Base-by-base conservation (phyloP, 2,329 filamentous ascomycete genomes). In the Aspergillus ustus region DNA sequence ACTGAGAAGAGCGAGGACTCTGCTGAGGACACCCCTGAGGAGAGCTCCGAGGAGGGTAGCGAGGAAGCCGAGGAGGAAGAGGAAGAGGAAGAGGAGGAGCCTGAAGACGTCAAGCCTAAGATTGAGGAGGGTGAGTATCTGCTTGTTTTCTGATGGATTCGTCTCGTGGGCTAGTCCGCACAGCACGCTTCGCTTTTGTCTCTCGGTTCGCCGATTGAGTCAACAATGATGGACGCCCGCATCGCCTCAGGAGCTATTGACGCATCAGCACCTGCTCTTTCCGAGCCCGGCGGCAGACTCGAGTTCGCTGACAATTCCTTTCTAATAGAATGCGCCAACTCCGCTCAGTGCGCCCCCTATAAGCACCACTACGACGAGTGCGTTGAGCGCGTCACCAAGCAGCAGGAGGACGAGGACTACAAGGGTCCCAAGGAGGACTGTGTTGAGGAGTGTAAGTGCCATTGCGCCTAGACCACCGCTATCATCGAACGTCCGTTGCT, bases 341-440 rank as follows among this genome's bases (percentile, higher is more conserved):
- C 93, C 68, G 86, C 90, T 79, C 84, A 91, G 80, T 99, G 95
- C 83, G 85, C 89, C 65, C 89, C 90, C 63, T 87, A 87, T 76
- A 99, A 98, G 89, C 94, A 98, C 86, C 95, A 99, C 87, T 98
- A 91, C 80, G 94, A 98, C 70, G 92, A 97, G 83, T 99, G 95
- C 80, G 93, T 94, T 72, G 93, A 97, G 87, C 93, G 95, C 73
- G 95, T 99, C 71, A 92, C 89, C 64, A 81, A 69, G 73, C 80
- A 85, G 76, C 78, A 84, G 72, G 87, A 92, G 74, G 87, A 90
- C 71, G 86, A 89, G 67, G 88, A 90, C 72, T 84, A 85, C 80
- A 88, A 89, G 81, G 89, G 84, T 59, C 83, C 89, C 72, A 88
- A 91, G 74, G 95, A 99, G 87, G 93, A 98, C 84, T 99, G 95